Percentiles rank a stretch among this genome's conserved stretches.
Evolutionary conservation across 805 yeast genomes (phyloP).

Genomic region (Maudiozyma serrabonitensis): DNA sequence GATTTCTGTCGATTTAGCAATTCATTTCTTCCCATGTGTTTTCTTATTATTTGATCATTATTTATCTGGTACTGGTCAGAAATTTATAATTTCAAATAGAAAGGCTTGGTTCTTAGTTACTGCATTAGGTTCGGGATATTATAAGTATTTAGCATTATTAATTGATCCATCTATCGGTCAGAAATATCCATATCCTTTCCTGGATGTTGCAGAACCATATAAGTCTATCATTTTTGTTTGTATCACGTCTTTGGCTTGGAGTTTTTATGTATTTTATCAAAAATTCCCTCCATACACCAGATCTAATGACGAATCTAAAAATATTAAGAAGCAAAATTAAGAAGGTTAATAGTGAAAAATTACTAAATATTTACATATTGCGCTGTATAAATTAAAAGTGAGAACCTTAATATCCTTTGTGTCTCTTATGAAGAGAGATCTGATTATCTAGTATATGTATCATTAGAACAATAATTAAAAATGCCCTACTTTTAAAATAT

Average conservation of each 20-base stretch:
- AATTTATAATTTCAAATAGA: constrained; percentile 27
- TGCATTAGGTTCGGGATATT: constrained; percentile 39
- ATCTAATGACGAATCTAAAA: neutral
- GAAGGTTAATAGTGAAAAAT: no score
- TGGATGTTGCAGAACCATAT: constrained; percentile 40
- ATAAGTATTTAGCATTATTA: constrained; percentile 40
- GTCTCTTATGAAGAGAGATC: no score
- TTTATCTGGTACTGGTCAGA: constrained; percentile 37
- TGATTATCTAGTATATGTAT: no score
- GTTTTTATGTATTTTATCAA: constrained; percentile 25
- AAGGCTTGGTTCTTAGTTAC: constrained; percentile 34
- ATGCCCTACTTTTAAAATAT: no score
- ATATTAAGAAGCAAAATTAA: neutral
- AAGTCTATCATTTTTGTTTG: constrained; percentile 40
- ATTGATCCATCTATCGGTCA: constrained; percentile 40
- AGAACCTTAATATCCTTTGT: no score
- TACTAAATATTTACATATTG: no score
- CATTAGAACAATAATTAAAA: no score
- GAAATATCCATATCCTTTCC: constrained; percentile 58
- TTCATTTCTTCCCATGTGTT: constrained; percentile 51
- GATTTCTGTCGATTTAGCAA: constrained; percentile 41
- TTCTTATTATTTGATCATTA: constrained; percentile 46
- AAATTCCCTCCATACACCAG: constrained; percentile 17
- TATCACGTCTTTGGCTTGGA: constrained; percentile 34
- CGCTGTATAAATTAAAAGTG: no score